Evolutionary conservation across 805 yeast species (phyloP).

Genomic region (Barnettozyma californica): DNA sequence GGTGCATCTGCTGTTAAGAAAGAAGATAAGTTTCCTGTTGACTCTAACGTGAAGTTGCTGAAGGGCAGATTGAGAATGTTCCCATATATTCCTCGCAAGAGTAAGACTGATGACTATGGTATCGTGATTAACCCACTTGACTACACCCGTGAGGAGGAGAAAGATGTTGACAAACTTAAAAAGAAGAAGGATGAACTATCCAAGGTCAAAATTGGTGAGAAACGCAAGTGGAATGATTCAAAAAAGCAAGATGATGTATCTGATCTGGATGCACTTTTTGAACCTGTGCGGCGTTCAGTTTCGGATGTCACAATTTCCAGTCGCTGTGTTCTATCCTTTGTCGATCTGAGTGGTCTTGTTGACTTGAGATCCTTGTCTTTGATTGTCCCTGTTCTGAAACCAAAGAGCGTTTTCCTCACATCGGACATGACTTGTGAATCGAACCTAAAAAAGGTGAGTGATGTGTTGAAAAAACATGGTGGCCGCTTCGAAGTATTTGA

Average conservation of each 20-base stretch:
- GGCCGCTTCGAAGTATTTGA: conserved; percentile 29
- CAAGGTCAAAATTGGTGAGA: conserved; percentile 29
- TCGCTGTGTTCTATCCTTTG: conserved; percentile 66
- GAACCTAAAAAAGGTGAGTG: conserved; percentile 11
- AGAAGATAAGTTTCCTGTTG: conserved; percentile 29
- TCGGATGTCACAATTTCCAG: conserved; percentile 37
- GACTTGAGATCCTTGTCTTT: conserved; percentile 77
- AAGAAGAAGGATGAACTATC: conserved; percentile 19
- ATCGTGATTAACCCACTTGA: conserved; percentile 62
- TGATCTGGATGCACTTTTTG: conserved; percentile 43
- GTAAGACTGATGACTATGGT: conserved; percentile 85
- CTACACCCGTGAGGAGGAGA: conserved; percentile 50
- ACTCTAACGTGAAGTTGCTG: conserved; percentile 28
- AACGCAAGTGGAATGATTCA: conserved; percentile 32
- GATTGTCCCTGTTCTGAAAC: conserved; percentile 74
- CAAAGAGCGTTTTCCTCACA: conserved; percentile 60
- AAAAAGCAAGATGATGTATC: conserved; percentile 47
- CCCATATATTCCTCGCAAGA: conserved; percentile 58
- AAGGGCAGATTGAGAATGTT: conserved; percentile 52
- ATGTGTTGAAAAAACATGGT: conserved; percentile 21
- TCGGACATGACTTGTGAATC: conserved; percentile 36
- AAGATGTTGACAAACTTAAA: conserved; percentile 28
- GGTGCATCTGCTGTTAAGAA: conserved; percentile 16
- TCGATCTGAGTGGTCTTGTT: conserved; percentile 80
- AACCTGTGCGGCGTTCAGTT: conserved; percentile 44